Conservation (phyloP, 2,329 filamentous ascomycete species). For the Aspergillus eucalypticola region DNA sequence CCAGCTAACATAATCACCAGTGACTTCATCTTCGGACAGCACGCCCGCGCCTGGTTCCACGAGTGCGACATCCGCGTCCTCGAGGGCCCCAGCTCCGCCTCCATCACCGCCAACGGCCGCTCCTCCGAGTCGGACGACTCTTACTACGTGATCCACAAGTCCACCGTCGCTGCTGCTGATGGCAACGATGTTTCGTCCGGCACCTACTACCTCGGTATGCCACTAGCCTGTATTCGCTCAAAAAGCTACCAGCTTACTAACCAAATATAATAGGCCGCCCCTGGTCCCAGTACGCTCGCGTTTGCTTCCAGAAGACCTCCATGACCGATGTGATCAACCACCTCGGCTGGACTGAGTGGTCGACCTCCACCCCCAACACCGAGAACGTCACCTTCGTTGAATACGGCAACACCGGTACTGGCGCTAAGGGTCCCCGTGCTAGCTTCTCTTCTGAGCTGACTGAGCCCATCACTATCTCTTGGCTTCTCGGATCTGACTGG, state of each 20-base stretch:
- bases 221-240: background rate
- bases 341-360: constrained; percentile 62
- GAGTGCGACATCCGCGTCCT: constrained; percentile 51
- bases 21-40: constrained; percentile 62
- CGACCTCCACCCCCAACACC: constrained; percentile 50
- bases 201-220: constrained; percentile 13
- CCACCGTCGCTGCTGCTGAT: constrained; percentile 36
- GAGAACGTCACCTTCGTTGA: constrained; percentile 59
- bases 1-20: background rate
- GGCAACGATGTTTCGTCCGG: constrained; percentile 10
- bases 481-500: constrained; percentile 50
- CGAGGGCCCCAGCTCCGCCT: constrained; percentile 36
- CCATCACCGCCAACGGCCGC: constrained; percentile 51
- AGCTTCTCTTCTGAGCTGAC: constrained; percentile 48
- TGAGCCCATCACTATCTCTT: constrained; percentile 45
- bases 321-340: constrained; percentile 54
- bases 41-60: constrained; percentile 55
- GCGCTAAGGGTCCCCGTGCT: constrained; percentile 56
- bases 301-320: constrained; percentile 11
- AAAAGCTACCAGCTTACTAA: background rate
- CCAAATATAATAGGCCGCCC: constrained; percentile 1
- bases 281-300: constrained; percentile 14
- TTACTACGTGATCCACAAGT: constrained; percentile 60
- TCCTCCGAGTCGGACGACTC: constrained; percentile 41
- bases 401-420: constrained; percentile 60